Percentiles rank a stretch among this genome's conserved stretches.
Evolutionary conservation across 441 rosid species (phyloP).

Genomic region (Capsella rubella): DNA sequence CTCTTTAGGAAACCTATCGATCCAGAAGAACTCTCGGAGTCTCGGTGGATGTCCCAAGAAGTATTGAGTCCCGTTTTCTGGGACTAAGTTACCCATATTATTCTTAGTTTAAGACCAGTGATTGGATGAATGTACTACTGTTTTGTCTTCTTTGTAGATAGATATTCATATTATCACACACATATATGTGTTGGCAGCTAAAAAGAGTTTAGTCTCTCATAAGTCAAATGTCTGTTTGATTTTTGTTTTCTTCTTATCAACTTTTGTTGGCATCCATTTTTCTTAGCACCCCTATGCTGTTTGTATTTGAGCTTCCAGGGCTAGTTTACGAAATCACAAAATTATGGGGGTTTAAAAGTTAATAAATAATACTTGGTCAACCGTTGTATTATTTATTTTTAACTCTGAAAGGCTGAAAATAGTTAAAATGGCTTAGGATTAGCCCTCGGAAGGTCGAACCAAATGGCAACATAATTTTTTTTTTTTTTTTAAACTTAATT

Average conservation of each 20-base stretch:
- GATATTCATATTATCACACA: slow-evolving; percentile 36
- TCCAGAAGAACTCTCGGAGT: slow-evolving; percentile 80
- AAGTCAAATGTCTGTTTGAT: slow-evolving; percentile 30
- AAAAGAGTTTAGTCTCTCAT: slow-evolving; percentile 34
- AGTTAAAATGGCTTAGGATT: too few species aligned
- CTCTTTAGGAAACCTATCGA: slow-evolving; percentile 76
- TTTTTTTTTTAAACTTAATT: not conserved
- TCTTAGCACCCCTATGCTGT: slow-evolving; percentile 18
- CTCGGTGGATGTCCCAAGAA: slow-evolving; percentile 99
- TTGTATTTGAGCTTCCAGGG: not conserved
- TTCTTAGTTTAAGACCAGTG: slow-evolving; percentile 37
- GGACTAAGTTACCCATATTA: slow-evolving; percentile 40
- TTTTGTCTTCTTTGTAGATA: slow-evolving; percentile 44
- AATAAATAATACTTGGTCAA: too few species aligned
- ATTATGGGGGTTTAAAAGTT: too few species aligned
- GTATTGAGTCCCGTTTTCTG: slow-evolving; percentile 50
- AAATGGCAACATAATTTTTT: not conserved
- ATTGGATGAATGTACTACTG: slow-evolving; percentile 37
- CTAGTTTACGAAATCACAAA: not conserved
- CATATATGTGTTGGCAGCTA: slow-evolving; percentile 23
- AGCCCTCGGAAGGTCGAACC: not conserved
- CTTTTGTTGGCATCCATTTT: slow-evolving; percentile 11
- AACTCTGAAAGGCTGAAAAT: not conserved
- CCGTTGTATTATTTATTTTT: too few species aligned
- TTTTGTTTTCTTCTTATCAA: slow-evolving; percentile 20